Conservation (phyloP, 352 stramenopile genomes). For the Elongisporangium undulatum region DNA sequence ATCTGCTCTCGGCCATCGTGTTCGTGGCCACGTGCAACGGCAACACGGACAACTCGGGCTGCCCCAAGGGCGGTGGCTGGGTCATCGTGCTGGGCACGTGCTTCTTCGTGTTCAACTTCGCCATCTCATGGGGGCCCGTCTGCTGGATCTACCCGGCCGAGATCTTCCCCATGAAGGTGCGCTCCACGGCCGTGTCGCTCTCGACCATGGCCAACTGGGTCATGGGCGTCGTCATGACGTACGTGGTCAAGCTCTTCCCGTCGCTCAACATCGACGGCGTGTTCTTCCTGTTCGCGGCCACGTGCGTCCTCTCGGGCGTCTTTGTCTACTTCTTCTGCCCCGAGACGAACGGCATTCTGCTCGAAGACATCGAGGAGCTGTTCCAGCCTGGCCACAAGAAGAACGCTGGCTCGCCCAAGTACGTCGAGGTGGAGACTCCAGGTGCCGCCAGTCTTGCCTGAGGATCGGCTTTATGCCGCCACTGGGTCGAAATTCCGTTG, state of each 20-base stretch:
- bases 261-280: constrained; percentile 48
- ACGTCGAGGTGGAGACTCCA: constrained; percentile 23
- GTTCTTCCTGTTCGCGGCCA: constrained; percentile 50
- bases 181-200: too few species aligned
- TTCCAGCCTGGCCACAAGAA: constrained; percentile 34
- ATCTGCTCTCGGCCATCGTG: constrained; percentile 26
- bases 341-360: constrained; percentile 33
- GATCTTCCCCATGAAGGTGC: too few species aligned
- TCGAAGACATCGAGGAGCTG: constrained; percentile 39
- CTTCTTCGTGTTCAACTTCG: constrained; percentile 35
- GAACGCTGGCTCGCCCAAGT: constrained; percentile 17
- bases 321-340: constrained; percentile 38
- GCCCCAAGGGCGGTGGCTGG: constrained; percentile 25
- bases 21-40: constrained; percentile 22
- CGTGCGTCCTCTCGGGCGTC: constrained; percentile 22
- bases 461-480: too few species aligned
- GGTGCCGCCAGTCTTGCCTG: too few species aligned
- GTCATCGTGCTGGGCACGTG: constrained; percentile 27
- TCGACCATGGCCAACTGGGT: too few species aligned
- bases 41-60: constrained; percentile 18
- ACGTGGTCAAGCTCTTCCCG: too few species aligned
- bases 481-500: too few species aligned
- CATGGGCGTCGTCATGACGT: too few species aligned
- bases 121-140: constrained; percentile 19
- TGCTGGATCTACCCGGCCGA: too few species aligned